phyloP scores from a whole-genome alignment of 192 early-diverging fungal species.

The Linderina pennispora region DNA sequence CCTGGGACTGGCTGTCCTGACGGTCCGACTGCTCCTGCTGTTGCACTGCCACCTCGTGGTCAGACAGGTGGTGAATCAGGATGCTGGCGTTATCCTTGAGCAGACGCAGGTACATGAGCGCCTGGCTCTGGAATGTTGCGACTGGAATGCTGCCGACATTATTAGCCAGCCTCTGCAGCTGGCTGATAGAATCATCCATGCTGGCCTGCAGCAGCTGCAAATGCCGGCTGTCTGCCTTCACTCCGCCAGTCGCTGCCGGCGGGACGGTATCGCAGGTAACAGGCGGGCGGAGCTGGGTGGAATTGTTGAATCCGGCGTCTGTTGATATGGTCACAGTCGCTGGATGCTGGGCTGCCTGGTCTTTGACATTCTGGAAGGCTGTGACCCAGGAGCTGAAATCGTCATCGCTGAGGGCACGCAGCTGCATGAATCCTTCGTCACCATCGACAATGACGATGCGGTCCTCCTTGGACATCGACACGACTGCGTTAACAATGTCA shows the following conservation, averaged over 20 bases:
- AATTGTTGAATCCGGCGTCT: not conserved
- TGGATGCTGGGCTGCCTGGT: slow-evolving; percentile 5
- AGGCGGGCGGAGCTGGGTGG: slow-evolving; percentile 16
- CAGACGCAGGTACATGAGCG: slow-evolving; percentile 8
- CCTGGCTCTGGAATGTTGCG: slow-evolving; percentile 1
- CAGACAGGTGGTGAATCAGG: slow-evolving; percentile 5
- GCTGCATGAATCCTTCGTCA: slow-evolving; percentile 75
- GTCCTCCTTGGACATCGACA: slow-evolving; percentile 57
- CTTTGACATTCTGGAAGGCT: slow-evolving; percentile 38
- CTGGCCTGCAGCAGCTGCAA: slow-evolving; percentile 8
- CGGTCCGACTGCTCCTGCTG: slow-evolving; percentile 1
- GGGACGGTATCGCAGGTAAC: not conserved
- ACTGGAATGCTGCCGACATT: slow-evolving; percentile 2
- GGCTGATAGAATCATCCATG: slow-evolving; percentile 16
- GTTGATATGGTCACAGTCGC: too few species aligned
- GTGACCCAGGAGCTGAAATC: slow-evolving; percentile 73
- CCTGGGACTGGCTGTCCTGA: slow-evolving; percentile 8
- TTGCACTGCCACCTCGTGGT: not conserved
- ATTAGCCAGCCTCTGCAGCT: slow-evolving; percentile 10
- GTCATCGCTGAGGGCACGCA: slow-evolving; percentile 63
- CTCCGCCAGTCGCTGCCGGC: too few species aligned
- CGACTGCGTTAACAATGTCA: slow-evolving; percentile 55
- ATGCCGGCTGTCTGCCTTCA: not conserved
- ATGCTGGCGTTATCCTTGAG: slow-evolving; percentile 15
- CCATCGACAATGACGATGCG: slow-evolving; percentile 80